These are phyloP conservation scores for Xylaria sp. DNA, from an alignment of 2,329 filamentous ascomycete genomes.

Conservation along the genomic window DNA sequence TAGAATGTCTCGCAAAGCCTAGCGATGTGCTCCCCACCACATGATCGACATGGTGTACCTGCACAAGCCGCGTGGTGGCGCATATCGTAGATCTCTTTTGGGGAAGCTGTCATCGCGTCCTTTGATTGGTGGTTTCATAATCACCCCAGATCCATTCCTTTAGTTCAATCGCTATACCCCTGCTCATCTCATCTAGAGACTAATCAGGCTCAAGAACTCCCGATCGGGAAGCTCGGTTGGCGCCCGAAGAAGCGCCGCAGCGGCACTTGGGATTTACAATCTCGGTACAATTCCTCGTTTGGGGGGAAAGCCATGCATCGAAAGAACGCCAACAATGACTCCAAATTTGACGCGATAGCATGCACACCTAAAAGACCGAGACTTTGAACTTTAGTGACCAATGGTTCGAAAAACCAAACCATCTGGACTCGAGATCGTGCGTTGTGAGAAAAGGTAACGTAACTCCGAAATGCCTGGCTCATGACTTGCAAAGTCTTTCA, in stretches of 20 bases:
- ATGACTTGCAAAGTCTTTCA: conserved; percentile 22
- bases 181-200: conserved; percentile 28
- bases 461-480: conserved; percentile 15
- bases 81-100: conserved; percentile 30
- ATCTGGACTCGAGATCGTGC: neutral
- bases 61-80: conserved; percentile 43
- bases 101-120: neutral
- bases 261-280: conserved; percentile 29
- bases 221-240: conserved; percentile 37
- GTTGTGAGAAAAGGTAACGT: conserved; percentile 29
- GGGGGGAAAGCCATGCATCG: conserved; percentile 7
- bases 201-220: conserved; percentile 17
- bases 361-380: conserved; percentile 12
- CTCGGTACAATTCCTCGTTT: conserved; percentile 33
- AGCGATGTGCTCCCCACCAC: conserved; percentile 33
- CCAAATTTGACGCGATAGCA: conserved; percentile 1
- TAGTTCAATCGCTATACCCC: conserved; percentile 10
- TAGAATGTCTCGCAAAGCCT: conserved; percentile 39
- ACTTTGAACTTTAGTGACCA: conserved; percentile 1
- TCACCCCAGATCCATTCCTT: conserved; percentile 14
- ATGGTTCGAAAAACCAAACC: neutral
- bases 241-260: conserved; percentile 38
- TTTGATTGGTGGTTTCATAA: conserved; percentile 24
- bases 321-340: neutral
- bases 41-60: conserved; percentile 47